Evolutionary conservation across 768 basidiomycete genomes (phyloP).

Genomic region (Russula sp.): DNA sequence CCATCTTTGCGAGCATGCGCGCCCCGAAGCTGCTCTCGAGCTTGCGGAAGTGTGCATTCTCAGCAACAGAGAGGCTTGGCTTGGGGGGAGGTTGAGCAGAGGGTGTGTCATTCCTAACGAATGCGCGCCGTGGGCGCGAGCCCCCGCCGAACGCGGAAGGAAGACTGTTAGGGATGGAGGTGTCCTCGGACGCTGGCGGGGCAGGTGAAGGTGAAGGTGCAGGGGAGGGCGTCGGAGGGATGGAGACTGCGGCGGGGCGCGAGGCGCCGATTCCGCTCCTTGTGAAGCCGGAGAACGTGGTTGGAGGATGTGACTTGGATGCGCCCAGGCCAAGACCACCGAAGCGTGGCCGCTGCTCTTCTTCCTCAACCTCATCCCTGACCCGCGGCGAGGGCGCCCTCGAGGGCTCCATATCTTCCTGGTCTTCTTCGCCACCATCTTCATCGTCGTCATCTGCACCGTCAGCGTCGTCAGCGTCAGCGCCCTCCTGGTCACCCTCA

Average conservation of each 20-base stretch:
- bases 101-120: slow-evolving; percentile 50
- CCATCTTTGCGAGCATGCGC: slow-evolving; percentile 90
- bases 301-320: slow-evolving; percentile 23
- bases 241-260: slow-evolving; percentile 24
- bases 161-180: slow-evolving; percentile 32
- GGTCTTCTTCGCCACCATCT: slow-evolving; percentile 34
- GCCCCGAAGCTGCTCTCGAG: slow-evolving; percentile 77
- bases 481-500: slow-evolving; percentile 24
- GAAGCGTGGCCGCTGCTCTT: slow-evolving; percentile 38
- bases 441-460: slow-evolving; percentile 34
- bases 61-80: slow-evolving; percentile 52
- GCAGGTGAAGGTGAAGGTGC: slow-evolving; percentile 39
- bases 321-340: slow-evolving; percentile 43
- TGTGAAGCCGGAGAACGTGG: slow-evolving; percentile 33
- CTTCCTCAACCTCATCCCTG: slow-evolving; percentile 42
- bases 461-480: slow-evolving; percentile 33
- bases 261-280: slow-evolving; percentile 42
- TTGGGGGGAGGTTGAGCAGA: slow-evolving; percentile 37
- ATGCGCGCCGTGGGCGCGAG: slow-evolving; percentile 40
- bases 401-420: slow-evolving; percentile 45
- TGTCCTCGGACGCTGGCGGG: slow-evolving; percentile 32
- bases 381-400: slow-evolving; percentile 53
- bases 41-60: slow-evolving; percentile 78
- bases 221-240: slow-evolving; percentile 34
- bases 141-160: slow-evolving; percentile 38